These are phyloP conservation scores for Fagus sylvatica DNA, from an alignment of 306 rosid species.

Conservation along the genomic window DNA sequence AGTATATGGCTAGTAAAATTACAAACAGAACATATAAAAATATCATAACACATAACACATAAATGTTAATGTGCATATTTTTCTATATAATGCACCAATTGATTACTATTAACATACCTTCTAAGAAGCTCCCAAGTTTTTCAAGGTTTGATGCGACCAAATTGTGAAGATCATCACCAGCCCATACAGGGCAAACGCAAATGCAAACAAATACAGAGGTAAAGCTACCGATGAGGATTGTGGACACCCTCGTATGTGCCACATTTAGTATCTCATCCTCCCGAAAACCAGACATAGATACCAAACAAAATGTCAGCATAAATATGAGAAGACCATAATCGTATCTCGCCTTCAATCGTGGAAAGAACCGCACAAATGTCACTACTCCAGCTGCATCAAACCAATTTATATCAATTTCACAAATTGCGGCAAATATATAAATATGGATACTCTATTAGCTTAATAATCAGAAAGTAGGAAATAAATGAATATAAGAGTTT, in stretches of 20 bases:
- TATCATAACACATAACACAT: too few relatives aligned
- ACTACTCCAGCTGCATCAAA: not conserved
- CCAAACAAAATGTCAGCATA: slow-evolving; percentile 25
- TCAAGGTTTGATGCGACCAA: slow-evolving; percentile 23
- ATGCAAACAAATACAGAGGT: not conserved
- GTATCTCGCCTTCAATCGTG: slow-evolving; percentile 29
- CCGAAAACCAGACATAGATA: slow-evolving; percentile 27
- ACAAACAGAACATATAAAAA: too few relatives aligned
- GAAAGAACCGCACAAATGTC: slow-evolving; percentile 27
- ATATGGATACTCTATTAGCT: too few relatives aligned
- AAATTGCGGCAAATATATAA: not conserved
- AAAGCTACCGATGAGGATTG: slow-evolving; percentile 18
- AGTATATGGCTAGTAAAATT: not conserved
- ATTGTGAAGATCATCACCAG: slow-evolving; percentile 25
- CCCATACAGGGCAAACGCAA: slow-evolving; percentile 24
- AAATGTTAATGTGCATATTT: too few relatives aligned
- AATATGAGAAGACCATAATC: slow-evolving; percentile 26
- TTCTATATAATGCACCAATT: too few relatives aligned
- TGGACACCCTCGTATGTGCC: slow-evolving; percentile 2
- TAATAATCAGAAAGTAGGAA: too few relatives aligned
- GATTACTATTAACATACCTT: slow-evolving; percentile 4
- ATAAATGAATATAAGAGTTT: too few relatives aligned
- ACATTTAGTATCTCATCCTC: slow-evolving; percentile 13
- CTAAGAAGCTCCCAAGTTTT: slow-evolving; percentile 25
- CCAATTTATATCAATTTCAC: not conserved